A percentile compares a stretch with the other conserved stretches of the same genome.
Evolutionary conservation across 2,329 filamentous ascomycete genomes (phyloP).

Genomic region (Paraphaeosphaeria minitans): DNA sequence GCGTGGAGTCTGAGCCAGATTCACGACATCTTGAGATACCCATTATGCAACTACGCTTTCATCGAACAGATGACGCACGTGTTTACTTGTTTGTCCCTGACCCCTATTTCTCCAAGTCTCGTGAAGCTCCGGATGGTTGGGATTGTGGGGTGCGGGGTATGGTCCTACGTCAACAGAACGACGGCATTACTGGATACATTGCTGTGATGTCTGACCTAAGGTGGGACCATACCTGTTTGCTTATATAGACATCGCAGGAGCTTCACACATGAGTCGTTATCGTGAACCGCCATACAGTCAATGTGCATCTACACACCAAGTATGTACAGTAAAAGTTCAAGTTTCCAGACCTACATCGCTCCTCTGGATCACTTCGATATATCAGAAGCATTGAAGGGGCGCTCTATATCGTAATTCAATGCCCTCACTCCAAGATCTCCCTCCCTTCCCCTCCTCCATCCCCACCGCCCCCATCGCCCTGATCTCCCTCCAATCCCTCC

Average conservation of each 20-base stretch:
- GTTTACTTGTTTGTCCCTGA: no score
- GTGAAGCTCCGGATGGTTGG: background rate
- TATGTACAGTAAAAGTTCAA: no score
- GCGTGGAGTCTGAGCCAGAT: constrained; percentile 25
- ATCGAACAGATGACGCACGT: background rate
- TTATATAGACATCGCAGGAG: background rate
- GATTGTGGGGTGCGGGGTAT: background rate
- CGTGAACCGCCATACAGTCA: no score
- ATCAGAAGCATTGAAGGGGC: background rate
- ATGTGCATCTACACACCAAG: no score
- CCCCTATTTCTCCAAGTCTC: no score
- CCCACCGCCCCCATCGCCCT: background rate
- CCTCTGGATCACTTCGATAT: background rate
- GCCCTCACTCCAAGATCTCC: background rate
- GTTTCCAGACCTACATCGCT: no score
- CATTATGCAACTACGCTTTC: constrained; percentile 2
- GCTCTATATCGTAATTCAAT: background rate
- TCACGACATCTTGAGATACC: constrained; percentile 16
- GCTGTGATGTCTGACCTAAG: background rate
- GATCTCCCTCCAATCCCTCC: background rate
- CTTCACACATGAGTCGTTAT: background rate
- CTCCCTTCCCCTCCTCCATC: background rate
- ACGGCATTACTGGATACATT: background rate
- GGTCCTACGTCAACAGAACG: background rate
- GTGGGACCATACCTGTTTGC: background rate